These are phyloP conservation scores for Candida dajiaensis DNA, from an alignment of 805 yeast genomes.

Conservation along the genomic window DNA sequence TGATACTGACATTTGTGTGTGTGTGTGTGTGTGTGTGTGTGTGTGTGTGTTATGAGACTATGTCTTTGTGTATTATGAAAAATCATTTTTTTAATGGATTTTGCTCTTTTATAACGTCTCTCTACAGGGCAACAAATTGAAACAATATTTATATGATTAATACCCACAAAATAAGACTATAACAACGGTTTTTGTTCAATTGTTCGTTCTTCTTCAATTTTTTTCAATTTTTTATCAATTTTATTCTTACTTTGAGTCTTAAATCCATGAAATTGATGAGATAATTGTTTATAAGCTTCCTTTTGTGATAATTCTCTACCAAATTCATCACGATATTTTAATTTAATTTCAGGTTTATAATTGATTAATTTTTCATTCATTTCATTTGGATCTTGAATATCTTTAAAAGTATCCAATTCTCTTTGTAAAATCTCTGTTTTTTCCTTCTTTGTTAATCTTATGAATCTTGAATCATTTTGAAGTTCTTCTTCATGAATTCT, in stretches of 20 bases:
- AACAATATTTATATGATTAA: no score
- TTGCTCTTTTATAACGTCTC: no score
- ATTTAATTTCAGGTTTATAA: constrained; percentile 43
- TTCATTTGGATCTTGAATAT: constrained; percentile 4
- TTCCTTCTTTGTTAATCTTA: constrained; percentile 35
- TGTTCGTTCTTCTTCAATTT: constrained; percentile 14
- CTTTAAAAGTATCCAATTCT: constrained; percentile 11
- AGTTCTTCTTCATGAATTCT: constrained; percentile 12
- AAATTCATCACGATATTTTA: constrained; percentile 45
- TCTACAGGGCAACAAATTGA: no score
- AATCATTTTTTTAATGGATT: no score
- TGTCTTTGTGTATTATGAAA: no score
- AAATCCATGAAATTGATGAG: constrained; percentile 56
- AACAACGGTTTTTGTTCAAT: not conserved
- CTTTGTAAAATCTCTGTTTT: constrained; percentile 30
- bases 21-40: no score
- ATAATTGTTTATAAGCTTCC: constrained; percentile 54
- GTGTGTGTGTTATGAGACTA: no score
- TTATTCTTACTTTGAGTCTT: constrained; percentile 21
- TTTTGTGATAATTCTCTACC: constrained; percentile 45
- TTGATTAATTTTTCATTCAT: constrained; percentile 17
- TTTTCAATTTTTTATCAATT: constrained; percentile 16
- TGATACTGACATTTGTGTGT: constrained; percentile 4
- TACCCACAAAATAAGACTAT: no score
- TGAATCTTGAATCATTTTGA: constrained; percentile 13